Evolutionary conservation across 371 early-diverging fungal genomes (phyloP).

Genomic region (Dichotomocladium elegans): DNA sequence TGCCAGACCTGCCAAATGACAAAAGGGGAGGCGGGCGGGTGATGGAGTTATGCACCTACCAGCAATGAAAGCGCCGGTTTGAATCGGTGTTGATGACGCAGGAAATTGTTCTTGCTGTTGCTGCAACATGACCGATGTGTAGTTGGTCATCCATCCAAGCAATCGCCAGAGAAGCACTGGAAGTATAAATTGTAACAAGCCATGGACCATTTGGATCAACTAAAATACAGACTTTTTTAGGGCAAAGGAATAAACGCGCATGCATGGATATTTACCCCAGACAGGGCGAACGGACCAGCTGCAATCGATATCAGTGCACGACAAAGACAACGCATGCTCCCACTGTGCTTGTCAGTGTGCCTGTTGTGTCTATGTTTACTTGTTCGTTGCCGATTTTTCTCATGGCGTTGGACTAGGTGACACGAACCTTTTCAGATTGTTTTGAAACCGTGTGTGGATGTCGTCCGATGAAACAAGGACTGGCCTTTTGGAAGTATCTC

Average conservation of each 20-base stretch:
- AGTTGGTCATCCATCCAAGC: not conserved
- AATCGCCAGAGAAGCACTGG: not conserved
- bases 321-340: conserved; percentile 64
- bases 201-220: conserved; percentile 77
- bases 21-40: too few species aligned
- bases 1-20: conserved; percentile 50
- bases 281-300: conserved; percentile 67
- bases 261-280: conserved; percentile 38
- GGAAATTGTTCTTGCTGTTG: too few species aligned
- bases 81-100: not conserved
- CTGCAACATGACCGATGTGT: not conserved
- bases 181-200: conserved; percentile 62
- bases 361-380: conserved; percentile 51
- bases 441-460: too few species aligned
- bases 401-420: too few species aligned
- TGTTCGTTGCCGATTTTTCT: conserved; percentile 64
- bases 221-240: conserved; percentile 16
- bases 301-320: conserved; percentile 58
- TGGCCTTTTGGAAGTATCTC: too few species aligned
- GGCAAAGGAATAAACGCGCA: not conserved
- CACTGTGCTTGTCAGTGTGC: conserved; percentile 19
- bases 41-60: too few species aligned
- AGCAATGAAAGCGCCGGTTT: conserved; percentile 1
- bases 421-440: too few species aligned
- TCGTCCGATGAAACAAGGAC: too few species aligned